These are phyloP conservation scores for Diaporthe longicolla DNA, from an alignment of 2,329 filamentous ascomycete species.

Conservation along the genomic window DNA sequence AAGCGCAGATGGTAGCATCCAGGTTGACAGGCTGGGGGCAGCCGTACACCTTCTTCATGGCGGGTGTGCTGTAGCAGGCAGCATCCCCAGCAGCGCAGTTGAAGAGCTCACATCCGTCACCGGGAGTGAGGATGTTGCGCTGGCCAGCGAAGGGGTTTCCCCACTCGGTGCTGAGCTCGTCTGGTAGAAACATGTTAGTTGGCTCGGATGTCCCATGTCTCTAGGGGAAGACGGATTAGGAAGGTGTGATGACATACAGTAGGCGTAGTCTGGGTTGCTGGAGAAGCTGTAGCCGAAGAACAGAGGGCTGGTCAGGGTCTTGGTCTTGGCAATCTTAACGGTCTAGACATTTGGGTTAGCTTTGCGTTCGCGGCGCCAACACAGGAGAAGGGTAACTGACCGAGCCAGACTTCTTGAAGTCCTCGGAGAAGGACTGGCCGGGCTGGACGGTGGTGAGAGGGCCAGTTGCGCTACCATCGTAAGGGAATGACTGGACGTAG, in stretches of 20 bases:
- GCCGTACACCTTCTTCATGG: slow-evolving; percentile 55
- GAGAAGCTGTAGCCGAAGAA: slow-evolving; percentile 60
- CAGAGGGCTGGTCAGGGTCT: slow-evolving; percentile 54
- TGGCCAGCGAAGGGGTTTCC: slow-evolving; percentile 58
- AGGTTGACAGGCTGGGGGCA: slow-evolving; percentile 58
- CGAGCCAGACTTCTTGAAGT: slow-evolving; percentile 53
- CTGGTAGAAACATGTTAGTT: slow-evolving; percentile 45
- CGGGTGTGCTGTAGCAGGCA: slow-evolving; percentile 57
- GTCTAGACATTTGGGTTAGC: slow-evolving; percentile 48
- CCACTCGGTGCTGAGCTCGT: slow-evolving; percentile 57
- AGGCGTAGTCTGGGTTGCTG: slow-evolving; percentile 54
- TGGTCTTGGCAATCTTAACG: slow-evolving; percentile 57
- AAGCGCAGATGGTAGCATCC: slow-evolving; percentile 49
- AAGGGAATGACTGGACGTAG: slow-evolving; percentile 57
- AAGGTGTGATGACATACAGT: slow-evolving; percentile 52
- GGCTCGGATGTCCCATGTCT: background rate
- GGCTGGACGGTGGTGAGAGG: slow-evolving; percentile 51
- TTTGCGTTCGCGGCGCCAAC: background rate
- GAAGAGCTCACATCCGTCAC: slow-evolving; percentile 55
- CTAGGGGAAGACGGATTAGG: no score
- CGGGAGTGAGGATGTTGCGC: slow-evolving; percentile 55
- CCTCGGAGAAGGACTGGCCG: slow-evolving; percentile 54
- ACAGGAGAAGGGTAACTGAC: slow-evolving; percentile 46
- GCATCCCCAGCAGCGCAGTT: slow-evolving; percentile 54
- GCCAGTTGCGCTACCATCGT: slow-evolving; percentile 50